Evolutionary conservation across 1,284 basidiomycete species (phyloP).

Genomic region (Cutaneotrichosporon curvatum): DNA sequence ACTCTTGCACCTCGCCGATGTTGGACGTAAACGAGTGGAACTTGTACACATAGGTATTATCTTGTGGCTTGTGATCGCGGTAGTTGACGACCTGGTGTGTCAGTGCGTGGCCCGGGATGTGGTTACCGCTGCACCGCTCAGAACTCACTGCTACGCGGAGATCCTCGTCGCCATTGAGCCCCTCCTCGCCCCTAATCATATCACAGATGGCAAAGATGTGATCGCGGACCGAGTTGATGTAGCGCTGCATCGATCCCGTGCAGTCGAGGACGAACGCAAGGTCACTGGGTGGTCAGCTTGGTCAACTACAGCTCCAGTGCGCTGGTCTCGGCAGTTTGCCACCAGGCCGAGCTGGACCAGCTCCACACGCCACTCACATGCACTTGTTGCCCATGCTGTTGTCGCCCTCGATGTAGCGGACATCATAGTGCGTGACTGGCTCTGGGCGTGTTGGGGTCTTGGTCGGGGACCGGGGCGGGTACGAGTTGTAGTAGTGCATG

Average conservation of each 20-base stretch:
- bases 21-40: slow-evolving; percentile 92
- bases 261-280: slow-evolving; percentile 85
- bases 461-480: slow-evolving; percentile 19
- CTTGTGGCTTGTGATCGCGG: slow-evolving; percentile 90
- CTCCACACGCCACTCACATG: slow-evolving; percentile 28
- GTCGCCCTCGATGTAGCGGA: slow-evolving; percentile 28
- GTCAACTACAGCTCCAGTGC: too few species aligned
- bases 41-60: slow-evolving; percentile 85
- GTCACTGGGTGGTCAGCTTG: slow-evolving; percentile 55
- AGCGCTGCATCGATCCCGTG: slow-evolving; percentile 58
- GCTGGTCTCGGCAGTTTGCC: too few species aligned
- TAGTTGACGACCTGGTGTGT: slow-evolving; percentile 68
- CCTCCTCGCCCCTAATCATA: slow-evolving; percentile 90
- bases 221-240: slow-evolving; percentile 68
- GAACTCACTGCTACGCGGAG: slow-evolving; percentile 74
- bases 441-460: slow-evolving; percentile 26
- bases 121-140: background rate
- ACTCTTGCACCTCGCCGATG: slow-evolving; percentile 75
- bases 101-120: too few species aligned
- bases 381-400: slow-evolving; percentile 36
- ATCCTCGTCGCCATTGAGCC: slow-evolving; percentile 75
- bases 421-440: slow-evolving; percentile 28
- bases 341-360: too few species aligned
- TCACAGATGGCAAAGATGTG: slow-evolving; percentile 97
- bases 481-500: slow-evolving; percentile 24